Evolutionary conservation across 2,329 filamentous ascomycete genomes (phyloP).

Genomic region (Xylariales sp.): DNA sequence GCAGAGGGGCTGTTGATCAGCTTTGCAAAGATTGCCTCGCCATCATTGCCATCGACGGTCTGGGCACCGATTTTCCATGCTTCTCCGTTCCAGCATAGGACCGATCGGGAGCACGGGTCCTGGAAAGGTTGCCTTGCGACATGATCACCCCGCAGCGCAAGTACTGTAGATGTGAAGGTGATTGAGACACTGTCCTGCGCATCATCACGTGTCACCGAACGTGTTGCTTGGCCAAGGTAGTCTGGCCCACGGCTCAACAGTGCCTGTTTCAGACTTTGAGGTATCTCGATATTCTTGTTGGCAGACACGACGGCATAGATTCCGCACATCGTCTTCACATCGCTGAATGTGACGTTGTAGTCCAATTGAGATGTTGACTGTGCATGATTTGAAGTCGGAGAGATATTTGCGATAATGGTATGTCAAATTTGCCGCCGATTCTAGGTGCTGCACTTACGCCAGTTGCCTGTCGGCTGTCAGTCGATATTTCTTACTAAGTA

Average conservation of each 20-base stretch:
- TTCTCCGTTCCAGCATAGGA: slow-evolving; percentile 96
- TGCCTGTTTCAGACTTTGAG: slow-evolving; percentile 35
- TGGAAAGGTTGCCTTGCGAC: slow-evolving; percentile 70
- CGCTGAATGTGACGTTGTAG: not conserved
- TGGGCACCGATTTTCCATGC: slow-evolving; percentile 70
- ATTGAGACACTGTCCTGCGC: slow-evolving; percentile 32
- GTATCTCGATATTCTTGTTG: slow-evolving; percentile 23
- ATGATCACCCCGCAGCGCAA: slow-evolving; percentile 77
- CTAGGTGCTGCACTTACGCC: not conserved
- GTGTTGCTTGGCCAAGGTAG: slow-evolving; percentile 42
- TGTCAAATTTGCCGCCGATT: not conserved
- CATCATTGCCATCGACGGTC: slow-evolving; percentile 71
- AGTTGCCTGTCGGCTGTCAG: not conserved
- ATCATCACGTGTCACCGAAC: slow-evolving; percentile 17
- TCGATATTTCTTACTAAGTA: not conserved
- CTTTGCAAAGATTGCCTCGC: slow-evolving; percentile 58
- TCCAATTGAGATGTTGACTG: not conserved
- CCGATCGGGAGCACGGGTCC: slow-evolving; percentile 50
- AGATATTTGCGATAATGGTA: not conserved
- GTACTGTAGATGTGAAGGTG: slow-evolving; percentile 75
- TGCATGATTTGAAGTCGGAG: not conserved
- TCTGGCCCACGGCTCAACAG: slow-evolving; percentile 58
- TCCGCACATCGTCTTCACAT: slow-evolving; percentile 48
- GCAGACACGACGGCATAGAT: slow-evolving; percentile 50
- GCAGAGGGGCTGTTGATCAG: slow-evolving; percentile 26